Conservation (phyloP, 78 protist genomes). For the slime mould (Dictyostelium discoideum) region dicty_2.7 NC_007091.3:1388501-1389000, state of each 20-base stretch:
- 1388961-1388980: no score
- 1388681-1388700: constrained; percentile 53
- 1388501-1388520: constrained; percentile 64
- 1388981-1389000: no score
- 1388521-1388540: not conserved
- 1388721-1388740: constrained; percentile 53
- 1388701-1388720: constrained; percentile 54
- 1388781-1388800: constrained; percentile 32
- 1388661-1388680: constrained; percentile 58
- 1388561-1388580: no score
- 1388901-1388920: no score
- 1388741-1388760: constrained; percentile 52
- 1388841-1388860: no score
- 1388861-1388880: not conserved
- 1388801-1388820: constrained; percentile 9
- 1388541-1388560: not conserved
- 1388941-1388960: no score
- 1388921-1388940: no score
- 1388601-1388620: no score
- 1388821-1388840: not conserved
- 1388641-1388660: constrained; percentile 52
- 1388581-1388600: no score
- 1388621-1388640: constrained; percentile 29
- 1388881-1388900: not conserved
- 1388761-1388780: constrained; percentile 1